These are phyloP conservation scores for Cynara cardunculus DNA, from an alignment of 129 eudicot genomes.

Conservation along the genomic window DNA sequence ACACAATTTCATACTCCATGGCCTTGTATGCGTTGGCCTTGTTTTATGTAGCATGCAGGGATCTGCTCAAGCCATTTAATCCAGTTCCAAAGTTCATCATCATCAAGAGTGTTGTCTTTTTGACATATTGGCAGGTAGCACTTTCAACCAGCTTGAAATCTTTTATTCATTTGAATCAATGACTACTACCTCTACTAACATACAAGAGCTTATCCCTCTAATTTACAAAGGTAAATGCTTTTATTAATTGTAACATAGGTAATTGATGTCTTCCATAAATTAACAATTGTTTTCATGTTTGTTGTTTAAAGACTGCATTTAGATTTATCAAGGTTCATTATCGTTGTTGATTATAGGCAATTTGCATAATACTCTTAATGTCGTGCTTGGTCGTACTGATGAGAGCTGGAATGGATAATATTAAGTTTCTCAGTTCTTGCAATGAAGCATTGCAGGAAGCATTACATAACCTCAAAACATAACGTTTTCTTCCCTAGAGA, in stretches of 20 bases:
- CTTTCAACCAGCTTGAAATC: not conserved
- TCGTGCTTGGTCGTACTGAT: too few species aligned
- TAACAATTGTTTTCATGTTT: not conserved
- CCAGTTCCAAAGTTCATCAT: constrained; percentile 95
- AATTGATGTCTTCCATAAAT: not conserved
- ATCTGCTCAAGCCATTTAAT: constrained; percentile 86
- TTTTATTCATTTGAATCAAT: not conserved
- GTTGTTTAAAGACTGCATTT: not conserved
- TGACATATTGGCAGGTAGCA: constrained; percentile 96
- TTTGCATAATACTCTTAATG: too few species aligned
- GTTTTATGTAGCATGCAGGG: constrained; percentile 93
- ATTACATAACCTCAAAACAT: too few species aligned
- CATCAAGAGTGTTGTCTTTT: constrained; percentile 85
- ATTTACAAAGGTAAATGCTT: not conserved
- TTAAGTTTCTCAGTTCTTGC: too few species aligned
- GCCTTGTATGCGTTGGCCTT: constrained; percentile 92
- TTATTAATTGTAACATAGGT: not conserved
- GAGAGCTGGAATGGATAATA: too few species aligned
- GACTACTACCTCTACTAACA: not conserved
- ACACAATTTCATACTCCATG: constrained; percentile 79
- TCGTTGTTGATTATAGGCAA: too few species aligned
- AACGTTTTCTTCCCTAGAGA: too few species aligned
- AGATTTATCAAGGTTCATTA: too few species aligned
- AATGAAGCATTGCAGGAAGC: too few species aligned
- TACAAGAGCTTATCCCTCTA: not conserved